phyloP scores from a whole-genome alignment of 805 yeast species.

The Priceomyces medius region DNA sequence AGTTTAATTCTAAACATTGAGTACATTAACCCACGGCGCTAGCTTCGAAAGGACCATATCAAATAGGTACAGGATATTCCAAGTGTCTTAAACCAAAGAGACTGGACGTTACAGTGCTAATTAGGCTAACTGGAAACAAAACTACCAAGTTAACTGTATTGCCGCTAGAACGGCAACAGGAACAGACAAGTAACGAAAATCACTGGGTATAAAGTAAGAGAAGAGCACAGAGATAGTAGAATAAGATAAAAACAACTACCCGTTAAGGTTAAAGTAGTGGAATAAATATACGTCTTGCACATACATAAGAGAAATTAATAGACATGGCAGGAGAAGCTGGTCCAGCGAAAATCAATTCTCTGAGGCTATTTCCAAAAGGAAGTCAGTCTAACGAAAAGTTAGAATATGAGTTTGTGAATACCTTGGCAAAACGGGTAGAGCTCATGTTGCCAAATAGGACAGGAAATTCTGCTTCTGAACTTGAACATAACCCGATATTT shows the following conservation, averaged over 20 bases:
- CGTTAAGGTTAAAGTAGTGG: too few relatives aligned
- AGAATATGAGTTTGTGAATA: conserved; percentile 19
- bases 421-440: conserved; percentile 28
- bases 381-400: conserved; percentile 2
- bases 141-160: neutral
- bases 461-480: conserved; percentile 38
- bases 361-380: conserved; percentile 1
- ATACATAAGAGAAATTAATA: neutral
- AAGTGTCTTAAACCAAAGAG: neutral
- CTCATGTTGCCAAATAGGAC: conserved; percentile 38
- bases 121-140: neutral
- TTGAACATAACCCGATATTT: conserved; percentile 42
- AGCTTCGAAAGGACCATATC: neutral
- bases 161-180: neutral
- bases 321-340: conserved; percentile 1
- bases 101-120: neutral
- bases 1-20: neutral
- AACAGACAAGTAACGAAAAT: too few relatives aligned
- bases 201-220: too few relatives aligned
- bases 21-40: neutral
- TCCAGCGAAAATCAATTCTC: neutral
- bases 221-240: too few relatives aligned
- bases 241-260: too few relatives aligned
- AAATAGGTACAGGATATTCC: neutral
- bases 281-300: neutral